A percentile compares a stretch with the other conserved stretches of the same genome.
Evolutionary conservation across 2,329 filamentous ascomycete genomes (phyloP).

Genomic region (Lachnellula subtilissima): DNA sequence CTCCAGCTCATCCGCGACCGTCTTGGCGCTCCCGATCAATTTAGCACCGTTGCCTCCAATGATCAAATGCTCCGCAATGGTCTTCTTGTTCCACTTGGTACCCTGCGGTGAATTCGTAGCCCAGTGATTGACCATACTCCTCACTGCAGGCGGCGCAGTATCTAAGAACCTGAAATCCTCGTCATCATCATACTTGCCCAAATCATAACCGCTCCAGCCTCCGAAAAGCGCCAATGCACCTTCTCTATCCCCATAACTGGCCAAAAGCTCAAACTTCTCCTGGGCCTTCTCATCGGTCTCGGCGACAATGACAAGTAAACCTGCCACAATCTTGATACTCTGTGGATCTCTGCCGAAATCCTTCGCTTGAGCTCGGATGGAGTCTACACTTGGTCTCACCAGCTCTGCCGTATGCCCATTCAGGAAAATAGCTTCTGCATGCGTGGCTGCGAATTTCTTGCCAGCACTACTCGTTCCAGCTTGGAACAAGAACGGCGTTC

Average conservation of each 20-base stretch:
- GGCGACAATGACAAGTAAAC: slow-evolving; percentile 61
- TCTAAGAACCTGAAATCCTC: slow-evolving; percentile 55
- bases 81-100: slow-evolving; percentile 34
- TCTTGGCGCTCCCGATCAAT: slow-evolving; percentile 22
- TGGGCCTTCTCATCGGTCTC: slow-evolving; percentile 61
- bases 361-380: slow-evolving; percentile 50
- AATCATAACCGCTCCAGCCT: slow-evolving; percentile 68
- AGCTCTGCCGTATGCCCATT: slow-evolving; percentile 59
- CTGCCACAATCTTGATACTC: slow-evolving; percentile 63
- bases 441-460: slow-evolving; percentile 61
- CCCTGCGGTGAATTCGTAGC: slow-evolving; percentile 34
- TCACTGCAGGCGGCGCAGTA: slow-evolving; percentile 39
- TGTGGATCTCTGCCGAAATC: slow-evolving; percentile 51
- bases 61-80: slow-evolving; percentile 25
- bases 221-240: slow-evolving; percentile 68
- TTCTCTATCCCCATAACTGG: slow-evolving; percentile 57
- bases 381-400: slow-evolving; percentile 56
- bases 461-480: slow-evolving; percentile 64
- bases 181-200: slow-evolving; percentile 56
- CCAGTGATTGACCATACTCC: slow-evolving; percentile 46
- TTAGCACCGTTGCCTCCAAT: slow-evolving; percentile 24
- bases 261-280: slow-evolving; percentile 58
- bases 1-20: slow-evolving; percentile 23
- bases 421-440: slow-evolving; percentile 66
- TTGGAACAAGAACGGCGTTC: slow-evolving; percentile 43